phyloP scores from a whole-genome alignment of 176 grass and related monocot genomes.

The Hyparrhenia diplandra region DNA sequence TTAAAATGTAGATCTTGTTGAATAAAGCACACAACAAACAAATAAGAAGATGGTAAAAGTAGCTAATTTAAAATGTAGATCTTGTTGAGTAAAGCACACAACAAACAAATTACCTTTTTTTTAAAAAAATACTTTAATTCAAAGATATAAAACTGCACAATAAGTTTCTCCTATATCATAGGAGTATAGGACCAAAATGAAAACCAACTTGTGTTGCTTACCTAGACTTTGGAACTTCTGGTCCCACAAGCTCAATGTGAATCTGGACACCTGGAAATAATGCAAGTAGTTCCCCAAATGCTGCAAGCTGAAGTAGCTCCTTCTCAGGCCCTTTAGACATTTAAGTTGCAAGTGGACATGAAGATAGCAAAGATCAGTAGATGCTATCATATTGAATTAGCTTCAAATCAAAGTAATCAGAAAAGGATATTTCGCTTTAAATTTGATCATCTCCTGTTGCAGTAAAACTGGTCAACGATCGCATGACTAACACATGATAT shows the following conservation, averaged over 20 bases:
- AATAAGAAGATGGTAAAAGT: not conserved
- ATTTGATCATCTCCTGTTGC: not conserved
- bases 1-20: not conserved
- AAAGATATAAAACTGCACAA: too few species aligned
- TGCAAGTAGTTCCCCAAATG: conserved; percentile 73
- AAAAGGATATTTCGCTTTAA: not conserved
- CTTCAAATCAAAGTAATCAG: not conserved
- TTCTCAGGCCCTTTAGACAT: conserved; percentile 81
- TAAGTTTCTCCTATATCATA: too few species aligned
- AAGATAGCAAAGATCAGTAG: conserved; percentile 15
- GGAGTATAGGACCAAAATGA: too few species aligned
- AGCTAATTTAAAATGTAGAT: too few species aligned
- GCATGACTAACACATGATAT: not conserved
- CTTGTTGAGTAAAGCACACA: too few species aligned
- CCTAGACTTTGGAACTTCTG: conserved; percentile 80
- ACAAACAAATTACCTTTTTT: not conserved
- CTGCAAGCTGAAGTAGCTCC: conserved; percentile 65
- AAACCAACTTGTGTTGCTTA: conserved; percentile 24
- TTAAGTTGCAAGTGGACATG: not conserved
- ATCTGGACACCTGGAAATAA: conserved; percentile 72
- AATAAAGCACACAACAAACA: not conserved
- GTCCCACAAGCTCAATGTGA: conserved; percentile 74
- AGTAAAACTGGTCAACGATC: conserved; percentile 1
- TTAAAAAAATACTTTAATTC: not conserved
- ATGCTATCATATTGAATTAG: conserved; percentile 8